Conservation (phyloP, 2,329 filamentous ascomycete species). For the Domatiomyces catenatus region DNA sequence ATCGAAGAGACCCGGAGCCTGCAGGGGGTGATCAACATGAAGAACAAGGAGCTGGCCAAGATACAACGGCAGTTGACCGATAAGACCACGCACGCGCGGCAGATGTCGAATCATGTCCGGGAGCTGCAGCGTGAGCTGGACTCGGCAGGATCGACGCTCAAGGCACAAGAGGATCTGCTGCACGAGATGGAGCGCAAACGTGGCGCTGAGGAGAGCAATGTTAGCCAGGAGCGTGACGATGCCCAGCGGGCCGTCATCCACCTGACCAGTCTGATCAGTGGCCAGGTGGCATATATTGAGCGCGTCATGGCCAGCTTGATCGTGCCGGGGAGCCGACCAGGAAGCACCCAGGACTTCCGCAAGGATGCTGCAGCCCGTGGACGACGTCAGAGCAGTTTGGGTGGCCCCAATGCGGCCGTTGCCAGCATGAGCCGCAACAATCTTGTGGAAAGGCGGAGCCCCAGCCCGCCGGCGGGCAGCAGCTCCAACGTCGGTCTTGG, state of each 20-base stretch:
- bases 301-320: constrained; percentile 83
- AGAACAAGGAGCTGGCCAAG: constrained; percentile 92
- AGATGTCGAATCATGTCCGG: constrained; percentile 68
- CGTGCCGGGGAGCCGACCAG: constrained; percentile 56
- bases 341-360: constrained; percentile 30
- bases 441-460: constrained; percentile 2
- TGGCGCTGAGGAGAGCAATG: constrained; percentile 58
- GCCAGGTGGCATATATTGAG: constrained; percentile 95
- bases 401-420: constrained; percentile 5
- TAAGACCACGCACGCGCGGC: constrained; percentile 83
- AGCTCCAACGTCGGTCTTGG: background rate
- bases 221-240: constrained; percentile 65
- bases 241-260: constrained; percentile 93
- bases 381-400: constrained; percentile 3
- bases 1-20: constrained; percentile 97
- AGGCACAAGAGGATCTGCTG: constrained; percentile 93
- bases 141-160: constrained; percentile 84
- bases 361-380: background rate
- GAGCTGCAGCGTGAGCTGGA: constrained; percentile 98
- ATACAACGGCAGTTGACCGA: constrained; percentile 79
- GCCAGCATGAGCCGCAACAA: background rate
- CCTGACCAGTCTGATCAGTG: constrained; percentile 81
- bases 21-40: constrained; percentile 92
- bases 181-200: constrained; percentile 93
- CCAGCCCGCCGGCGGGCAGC: background rate